phyloP scores from a whole-genome alignment of 495 filamentous ascomycete genomes.

The Echria macrotheca region DNA sequence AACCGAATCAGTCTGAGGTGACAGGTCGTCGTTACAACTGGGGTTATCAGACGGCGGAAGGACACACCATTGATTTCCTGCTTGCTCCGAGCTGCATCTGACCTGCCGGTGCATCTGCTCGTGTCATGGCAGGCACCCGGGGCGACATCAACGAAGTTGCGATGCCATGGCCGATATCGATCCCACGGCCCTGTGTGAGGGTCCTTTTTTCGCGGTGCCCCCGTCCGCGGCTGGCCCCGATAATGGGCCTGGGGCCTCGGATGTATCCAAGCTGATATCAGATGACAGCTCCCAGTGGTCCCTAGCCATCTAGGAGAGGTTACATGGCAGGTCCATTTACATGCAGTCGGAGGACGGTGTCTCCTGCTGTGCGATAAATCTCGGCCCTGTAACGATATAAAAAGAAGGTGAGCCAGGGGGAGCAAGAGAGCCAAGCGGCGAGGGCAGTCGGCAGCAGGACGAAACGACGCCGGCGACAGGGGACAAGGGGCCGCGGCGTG shows the following conservation, averaged over 20 bases:
- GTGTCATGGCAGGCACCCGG: not conserved
- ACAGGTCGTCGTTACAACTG: not conserved
- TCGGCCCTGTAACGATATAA: not conserved
- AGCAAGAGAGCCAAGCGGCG: not conserved
- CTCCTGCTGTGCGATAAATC: conserved; percentile 2
- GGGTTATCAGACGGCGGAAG: not conserved
- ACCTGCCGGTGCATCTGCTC: not conserved
- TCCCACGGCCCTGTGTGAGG: not conserved
- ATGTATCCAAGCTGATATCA: conserved; percentile 17
- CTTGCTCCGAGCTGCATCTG: not conserved
- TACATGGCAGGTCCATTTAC: conserved; percentile 19
- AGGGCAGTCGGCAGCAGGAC: not conserved
- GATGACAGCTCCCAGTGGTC: conserved; percentile 16
- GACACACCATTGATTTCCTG: not conserved
- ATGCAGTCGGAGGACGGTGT: conserved; percentile 13
- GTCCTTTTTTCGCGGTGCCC: not conserved
- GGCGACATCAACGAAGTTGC: too few relatives aligned
- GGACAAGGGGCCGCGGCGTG: not conserved
- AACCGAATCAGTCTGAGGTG: not conserved
- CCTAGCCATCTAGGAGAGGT: conserved; percentile 1
- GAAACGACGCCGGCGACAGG: not conserved
- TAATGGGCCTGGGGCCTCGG: conserved; percentile 14
- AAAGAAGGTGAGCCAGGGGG: not conserved
- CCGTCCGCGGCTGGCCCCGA: conserved; percentile 8
- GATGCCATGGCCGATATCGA: too few relatives aligned